Evolutionary conservation across 2,329 filamentous ascomycete species (phyloP).

Genomic region (Trichothecium sympodiale): DNA sequence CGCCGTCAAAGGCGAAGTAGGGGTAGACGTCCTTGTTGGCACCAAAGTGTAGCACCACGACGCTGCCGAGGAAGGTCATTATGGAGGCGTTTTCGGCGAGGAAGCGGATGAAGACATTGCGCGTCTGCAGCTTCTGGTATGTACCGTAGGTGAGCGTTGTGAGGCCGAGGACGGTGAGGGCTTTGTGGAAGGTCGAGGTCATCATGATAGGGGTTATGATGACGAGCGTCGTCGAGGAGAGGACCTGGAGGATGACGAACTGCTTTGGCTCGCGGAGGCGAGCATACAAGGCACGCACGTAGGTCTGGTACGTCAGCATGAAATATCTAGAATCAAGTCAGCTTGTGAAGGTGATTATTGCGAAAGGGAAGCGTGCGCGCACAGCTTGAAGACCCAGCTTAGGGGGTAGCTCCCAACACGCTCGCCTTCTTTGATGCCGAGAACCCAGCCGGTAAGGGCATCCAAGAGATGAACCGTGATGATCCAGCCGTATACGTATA

Average conservation of each 20-base stretch:
- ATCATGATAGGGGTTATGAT: conserved; percentile 54
- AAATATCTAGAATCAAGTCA: conserved; percentile 39
- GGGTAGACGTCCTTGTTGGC: conserved; percentile 58
- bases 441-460: conserved; percentile 53
- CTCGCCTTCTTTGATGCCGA: conserved; percentile 55
- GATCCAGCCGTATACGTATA: conserved; percentile 63
- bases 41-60: conserved; percentile 55
- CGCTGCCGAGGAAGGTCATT: conserved; percentile 55
- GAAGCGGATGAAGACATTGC: conserved; percentile 58
- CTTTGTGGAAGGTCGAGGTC: conserved; percentile 45
- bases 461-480: conserved; percentile 55
- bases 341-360: no score
- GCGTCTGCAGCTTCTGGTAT: conserved; percentile 55
- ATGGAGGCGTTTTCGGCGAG: conserved; percentile 58
- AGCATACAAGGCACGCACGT: conserved; percentile 58
- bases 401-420: conserved; percentile 59
- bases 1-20: conserved; percentile 53
- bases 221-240: conserved; percentile 53
- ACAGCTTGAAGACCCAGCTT: conserved; percentile 62
- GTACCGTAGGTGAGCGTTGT: conserved; percentile 49
- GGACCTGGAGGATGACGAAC: conserved; percentile 53
- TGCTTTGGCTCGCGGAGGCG: conserved; percentile 53
- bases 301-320: conserved; percentile 60
- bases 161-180: conserved; percentile 40
- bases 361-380: conserved; percentile 18